phyloP scores from a whole-genome alignment of 1,139 yeast genomes.

The Blastobotrys buckinghamii region DNA sequence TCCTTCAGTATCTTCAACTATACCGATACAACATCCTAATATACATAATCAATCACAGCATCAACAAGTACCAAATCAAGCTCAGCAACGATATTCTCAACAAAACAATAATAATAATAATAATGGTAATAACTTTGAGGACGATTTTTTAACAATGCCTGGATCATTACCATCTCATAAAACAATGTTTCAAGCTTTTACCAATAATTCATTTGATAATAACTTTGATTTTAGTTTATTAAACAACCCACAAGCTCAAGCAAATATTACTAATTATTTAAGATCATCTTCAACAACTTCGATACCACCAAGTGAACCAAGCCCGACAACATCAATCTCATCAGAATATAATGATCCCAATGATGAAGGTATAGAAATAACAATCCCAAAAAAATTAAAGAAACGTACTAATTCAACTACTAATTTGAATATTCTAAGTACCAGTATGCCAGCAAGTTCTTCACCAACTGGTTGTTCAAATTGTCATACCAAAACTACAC shows the following conservation, averaged over 20 bases:
- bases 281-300: neutral
- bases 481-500: conserved; percentile 90
- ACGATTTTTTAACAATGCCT: neutral
- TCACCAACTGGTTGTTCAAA: conserved; percentile 55
- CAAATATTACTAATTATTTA: neutral
- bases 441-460: conserved; percentile 8
- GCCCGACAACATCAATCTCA: too few relatives aligned
- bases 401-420: neutral
- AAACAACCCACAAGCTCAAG: too few relatives aligned
- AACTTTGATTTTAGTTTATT: too few relatives aligned
- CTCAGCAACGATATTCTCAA: too few relatives aligned
- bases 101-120: too few relatives aligned
- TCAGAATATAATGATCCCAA: too few relatives aligned
- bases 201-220: neutral
- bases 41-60: too few relatives aligned
- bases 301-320: too few relatives aligned
- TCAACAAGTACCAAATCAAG: too few relatives aligned
- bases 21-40: too few relatives aligned
- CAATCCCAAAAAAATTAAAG: neutral
- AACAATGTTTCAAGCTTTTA: conserved; percentile 3
- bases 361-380: too few relatives aligned
- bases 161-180: neutral
- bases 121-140: neutral
- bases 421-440: conserved; percentile 1
- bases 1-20: neutral